phyloP scores from a whole-genome alignment of 164 flowering plant genomes.

The Kingdonia uniflora region DNA sequence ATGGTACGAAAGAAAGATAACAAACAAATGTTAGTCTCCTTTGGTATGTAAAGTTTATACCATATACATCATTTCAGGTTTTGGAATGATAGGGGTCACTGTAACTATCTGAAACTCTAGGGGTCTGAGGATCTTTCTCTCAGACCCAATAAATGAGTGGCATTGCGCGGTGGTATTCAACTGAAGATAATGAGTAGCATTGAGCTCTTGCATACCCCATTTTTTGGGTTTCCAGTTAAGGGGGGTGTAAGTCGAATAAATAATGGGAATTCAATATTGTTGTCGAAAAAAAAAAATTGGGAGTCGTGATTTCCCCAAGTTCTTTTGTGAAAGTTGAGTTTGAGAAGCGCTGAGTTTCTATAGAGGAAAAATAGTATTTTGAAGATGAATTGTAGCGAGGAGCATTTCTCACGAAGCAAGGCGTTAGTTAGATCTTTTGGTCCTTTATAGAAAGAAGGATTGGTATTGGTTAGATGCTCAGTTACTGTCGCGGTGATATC shows the following conservation, averaged over 20 bases:
- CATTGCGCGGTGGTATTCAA: conserved; percentile 5
- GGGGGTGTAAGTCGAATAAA: conserved; percentile 18
- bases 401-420: conserved; percentile 43
- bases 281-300: conserved; percentile 10
- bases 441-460: conserved; percentile 77
- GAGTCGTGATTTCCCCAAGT: conserved; percentile 19
- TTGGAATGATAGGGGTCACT: conserved; percentile 8
- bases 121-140: conserved; percentile 71
- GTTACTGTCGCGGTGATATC: conserved; percentile 62
- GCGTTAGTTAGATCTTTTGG: conserved; percentile 42
- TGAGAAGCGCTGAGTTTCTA: conserved; percentile 34
- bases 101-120: conserved; percentile 19
- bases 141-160: conserved; percentile 48
- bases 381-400: conserved; percentile 42
- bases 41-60: too few relatives aligned
- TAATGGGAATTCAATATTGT: conserved; percentile 15
- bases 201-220: conserved; percentile 25
- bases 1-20: too few relatives aligned
- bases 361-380: conserved; percentile 33
- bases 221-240: conserved; percentile 41
- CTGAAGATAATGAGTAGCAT: conserved; percentile 42
- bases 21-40: too few relatives aligned
- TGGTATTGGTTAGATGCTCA: conserved; percentile 66
- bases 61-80: too few relatives aligned
- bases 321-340: conserved; percentile 33